A percentile compares a stretch with the other conserved stretches of the same genome.
Conservation (phyloP, 768 basidiomycete species). For the Lepiota brunneoincarnata region DNA sequence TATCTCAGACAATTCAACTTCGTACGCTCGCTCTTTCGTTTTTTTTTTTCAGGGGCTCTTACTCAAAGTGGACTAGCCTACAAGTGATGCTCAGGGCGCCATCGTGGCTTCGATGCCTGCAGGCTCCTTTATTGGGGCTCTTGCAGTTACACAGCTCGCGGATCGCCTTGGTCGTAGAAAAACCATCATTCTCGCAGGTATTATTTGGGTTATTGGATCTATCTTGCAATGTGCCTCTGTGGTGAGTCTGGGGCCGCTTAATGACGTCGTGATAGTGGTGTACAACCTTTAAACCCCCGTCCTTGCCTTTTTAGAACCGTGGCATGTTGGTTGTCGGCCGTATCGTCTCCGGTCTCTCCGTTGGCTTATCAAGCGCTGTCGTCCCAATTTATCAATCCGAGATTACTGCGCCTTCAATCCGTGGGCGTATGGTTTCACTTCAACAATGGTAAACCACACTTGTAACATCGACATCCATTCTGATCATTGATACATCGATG, state of each 20-base stretch:
- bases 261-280: not conserved
- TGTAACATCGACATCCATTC: not conserved
- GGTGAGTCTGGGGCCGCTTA: slow-evolving; percentile 22
- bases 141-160: slow-evolving; percentile 59
- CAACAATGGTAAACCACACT: slow-evolving; percentile 57
- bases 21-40: slow-evolving; percentile 21
- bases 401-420: slow-evolving; percentile 67
- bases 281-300: not conserved
- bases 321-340: slow-evolving; percentile 76
- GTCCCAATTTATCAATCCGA: slow-evolving; percentile 78
- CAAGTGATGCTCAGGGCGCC: slow-evolving; percentile 58
- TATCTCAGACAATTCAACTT: slow-evolving; percentile 34
- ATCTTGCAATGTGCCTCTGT: slow-evolving; percentile 66
- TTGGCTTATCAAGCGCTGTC: slow-evolving; percentile 62
- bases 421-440: slow-evolving; percentile 71
- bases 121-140: slow-evolving; percentile 65
- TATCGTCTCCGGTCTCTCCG: slow-evolving; percentile 64
- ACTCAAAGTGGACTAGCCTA: slow-evolving; percentile 32
- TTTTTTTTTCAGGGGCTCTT: not conserved
- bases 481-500: not conserved
- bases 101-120: slow-evolving; percentile 82
- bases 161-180: slow-evolving; percentile 66
- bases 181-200: slow-evolving; percentile 62
- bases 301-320: slow-evolving; percentile 47
- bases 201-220: slow-evolving; percentile 72